phyloP scores from a whole-genome alignment of 805 yeast species.

The Starmerella bombicola region DNA sequence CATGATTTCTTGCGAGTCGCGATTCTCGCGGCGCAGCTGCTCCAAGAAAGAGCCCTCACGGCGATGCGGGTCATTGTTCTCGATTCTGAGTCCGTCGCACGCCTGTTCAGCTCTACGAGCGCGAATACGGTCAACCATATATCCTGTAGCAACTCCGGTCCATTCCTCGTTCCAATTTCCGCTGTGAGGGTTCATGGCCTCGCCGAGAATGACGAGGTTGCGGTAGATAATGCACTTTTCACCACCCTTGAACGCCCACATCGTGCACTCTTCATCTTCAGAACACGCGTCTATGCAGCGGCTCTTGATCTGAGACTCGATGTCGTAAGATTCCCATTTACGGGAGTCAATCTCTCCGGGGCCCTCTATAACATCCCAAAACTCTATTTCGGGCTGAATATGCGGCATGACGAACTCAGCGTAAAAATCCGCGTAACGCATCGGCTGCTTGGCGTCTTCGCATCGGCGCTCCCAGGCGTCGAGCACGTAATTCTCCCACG shows the following conservation, averaged over 20 bases:
- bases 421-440: conserved; percentile 26
- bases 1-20: neutral
- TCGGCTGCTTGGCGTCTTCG: conserved; percentile 8
- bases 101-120: conserved; percentile 7
- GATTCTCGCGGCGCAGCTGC: neutral
- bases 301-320: conserved; percentile 10
- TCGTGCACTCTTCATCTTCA: conserved; percentile 16
- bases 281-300: conserved; percentile 15
- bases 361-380: conserved; percentile 21
- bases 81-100: conserved; percentile 3
- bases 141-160: conserved; percentile 22
- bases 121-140: conserved; percentile 27
- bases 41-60: neutral
- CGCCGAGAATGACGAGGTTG: conserved; percentile 15
- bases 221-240: conserved; percentile 13
- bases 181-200: conserved; percentile 8
- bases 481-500: conserved; percentile 25
- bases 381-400: conserved; percentile 18
- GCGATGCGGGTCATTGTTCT: neutral
- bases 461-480: conserved; percentile 24
- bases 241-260: conserved; percentile 13
- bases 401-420: conserved; percentile 27
- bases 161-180: conserved; percentile 7
- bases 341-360: neutral
- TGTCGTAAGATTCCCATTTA: neutral